Conservation (phyloP, 129 eudicot genomes). For the Flaveria linearis region DNA sequence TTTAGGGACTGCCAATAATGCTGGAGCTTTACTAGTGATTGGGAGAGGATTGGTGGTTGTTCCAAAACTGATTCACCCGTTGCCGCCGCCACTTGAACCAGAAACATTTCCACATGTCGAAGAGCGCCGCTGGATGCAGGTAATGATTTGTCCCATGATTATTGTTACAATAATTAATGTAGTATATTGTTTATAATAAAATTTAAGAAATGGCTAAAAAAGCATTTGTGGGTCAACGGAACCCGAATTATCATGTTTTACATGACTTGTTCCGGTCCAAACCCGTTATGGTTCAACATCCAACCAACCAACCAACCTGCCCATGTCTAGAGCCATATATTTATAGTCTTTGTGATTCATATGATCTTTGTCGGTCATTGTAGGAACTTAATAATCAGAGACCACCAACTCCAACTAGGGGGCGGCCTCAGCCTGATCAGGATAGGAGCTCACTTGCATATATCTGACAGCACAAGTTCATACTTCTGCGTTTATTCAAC, state of each 20-base stretch:
- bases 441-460: slow-evolving; percentile 90
- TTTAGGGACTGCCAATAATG: slow-evolving; percentile 94
- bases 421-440: slow-evolving; percentile 85
- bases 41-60: slow-evolving; percentile 91
- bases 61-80: slow-evolving; percentile 89
- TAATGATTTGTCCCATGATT: slow-evolving; percentile 23
- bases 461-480: slow-evolving; percentile 41
- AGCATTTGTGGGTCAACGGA: background rate
- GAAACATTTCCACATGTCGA: slow-evolving; percentile 65
- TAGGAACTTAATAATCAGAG: slow-evolving; percentile 95
- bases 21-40: slow-evolving; percentile 90
- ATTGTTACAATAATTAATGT: background rate
- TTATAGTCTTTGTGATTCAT: background rate
- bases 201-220: background rate
- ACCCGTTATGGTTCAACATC: background rate
- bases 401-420: slow-evolving; percentile 95
- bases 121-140: slow-evolving; percentile 93
- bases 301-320: slow-evolving; percentile 1
- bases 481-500: background rate
- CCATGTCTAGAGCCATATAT: background rate
- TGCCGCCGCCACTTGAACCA: slow-evolving; percentile 81
- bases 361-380: slow-evolving; percentile 22
- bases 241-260: background rate
- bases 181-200: background rate
- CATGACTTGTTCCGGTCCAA: background rate